Evolutionary conservation across 2,329 filamentous ascomycete genomes (phyloP), one percentile per base, ranked within the genome.

Genomic region (Monascus ruber): DNA sequence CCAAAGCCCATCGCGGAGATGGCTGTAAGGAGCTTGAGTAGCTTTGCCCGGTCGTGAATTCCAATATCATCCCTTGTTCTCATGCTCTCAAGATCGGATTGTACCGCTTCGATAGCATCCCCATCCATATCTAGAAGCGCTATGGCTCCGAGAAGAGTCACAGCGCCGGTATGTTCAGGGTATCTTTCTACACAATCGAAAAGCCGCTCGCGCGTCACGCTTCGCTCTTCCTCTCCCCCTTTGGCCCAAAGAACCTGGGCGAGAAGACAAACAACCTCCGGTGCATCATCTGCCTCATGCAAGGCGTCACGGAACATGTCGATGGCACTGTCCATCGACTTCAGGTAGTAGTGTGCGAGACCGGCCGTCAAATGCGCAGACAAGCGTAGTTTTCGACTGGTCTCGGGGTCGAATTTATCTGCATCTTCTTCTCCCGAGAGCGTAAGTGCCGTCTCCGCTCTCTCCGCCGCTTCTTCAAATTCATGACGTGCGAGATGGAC

Each of bases 161-260:
- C 77, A 0, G 86, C 82, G 45, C 81, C 81, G 1, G 94, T 75
- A 48, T 96, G 87, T 1, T 79, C 75, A 0, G 85, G 77, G 36
- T 83, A 67, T 37, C 70, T 73, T 50, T 88, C 85, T 8, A 94
- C 80, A 29, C 83, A 80, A 9, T 80, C 79, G 52, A 94, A 89
- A 1, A 98, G 72, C 46, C 85, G 76, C 38, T 83, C 79, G 3
- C 86, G 76, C 10, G 89, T 88, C 44, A 83, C 78, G 36, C 81
- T 77, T 35, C 81, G 77, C 40, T 88, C 83, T 1, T 79, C 72
- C 5, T 81, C 76, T 0, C 79, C 78, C 6, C 85, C 87, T 47
- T 85, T 86, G 0, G 88, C 88, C 89, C 91, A 98, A 0, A 96
- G 72, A 0, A 96, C 84, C 61, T 96, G 86, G 0, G 88, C 84